Evolutionary conservation across 495 filamentous ascomycete species (phyloP).

Genomic region (Daldinia caldariorum): DNA sequence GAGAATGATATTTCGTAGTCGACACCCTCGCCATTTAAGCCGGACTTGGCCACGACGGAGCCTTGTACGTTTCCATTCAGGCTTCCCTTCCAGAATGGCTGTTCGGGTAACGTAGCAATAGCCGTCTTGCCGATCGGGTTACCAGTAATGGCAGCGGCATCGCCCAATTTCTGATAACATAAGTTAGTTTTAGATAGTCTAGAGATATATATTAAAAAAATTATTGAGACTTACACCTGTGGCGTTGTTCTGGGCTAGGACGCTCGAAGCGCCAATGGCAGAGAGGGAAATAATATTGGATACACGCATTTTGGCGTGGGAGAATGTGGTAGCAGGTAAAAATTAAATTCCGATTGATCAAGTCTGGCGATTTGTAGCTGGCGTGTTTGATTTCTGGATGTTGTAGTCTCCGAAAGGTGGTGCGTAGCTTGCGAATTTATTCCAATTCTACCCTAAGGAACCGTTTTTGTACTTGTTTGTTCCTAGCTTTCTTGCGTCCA

Average conservation of each 20-base stretch:
- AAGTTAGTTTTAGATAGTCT: slow-evolving; percentile 31
- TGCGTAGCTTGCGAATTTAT: slow-evolving; percentile 4
- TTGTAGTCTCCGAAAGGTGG: slow-evolving; percentile 13
- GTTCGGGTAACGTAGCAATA: slow-evolving; percentile 66
- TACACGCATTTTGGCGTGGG: slow-evolving; percentile 53
- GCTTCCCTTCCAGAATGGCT: slow-evolving; percentile 57
- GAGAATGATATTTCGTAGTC: slow-evolving; percentile 67
- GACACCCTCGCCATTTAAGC: slow-evolving; percentile 69
- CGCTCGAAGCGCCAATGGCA: slow-evolving; percentile 51
- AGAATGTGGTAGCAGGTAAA: neutral
- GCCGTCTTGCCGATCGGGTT: slow-evolving; percentile 71
- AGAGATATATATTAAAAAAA: slow-evolving; percentile 1
- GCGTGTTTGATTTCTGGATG: slow-evolving; percentile 15
- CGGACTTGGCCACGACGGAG: slow-evolving; percentile 63
- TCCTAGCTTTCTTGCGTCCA: slow-evolving; percentile 8
- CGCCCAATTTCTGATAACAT: slow-evolving; percentile 53
- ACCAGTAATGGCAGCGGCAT: slow-evolving; percentile 66
- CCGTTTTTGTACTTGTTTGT: slow-evolving; percentile 17
- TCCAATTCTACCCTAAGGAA: slow-evolving; percentile 11
- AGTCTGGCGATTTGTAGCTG: neutral
- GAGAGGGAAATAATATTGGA: slow-evolving; percentile 52
- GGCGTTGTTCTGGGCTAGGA: slow-evolving; percentile 52
- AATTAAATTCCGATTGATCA: slow-evolving; percentile 11
- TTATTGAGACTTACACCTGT: slow-evolving; percentile 49
- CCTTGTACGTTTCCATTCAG: slow-evolving; percentile 69